phyloP scores from a whole-genome alignment of 2,329 filamentous ascomycete genomes.

The Sclerotinia nivalis region DNA sequence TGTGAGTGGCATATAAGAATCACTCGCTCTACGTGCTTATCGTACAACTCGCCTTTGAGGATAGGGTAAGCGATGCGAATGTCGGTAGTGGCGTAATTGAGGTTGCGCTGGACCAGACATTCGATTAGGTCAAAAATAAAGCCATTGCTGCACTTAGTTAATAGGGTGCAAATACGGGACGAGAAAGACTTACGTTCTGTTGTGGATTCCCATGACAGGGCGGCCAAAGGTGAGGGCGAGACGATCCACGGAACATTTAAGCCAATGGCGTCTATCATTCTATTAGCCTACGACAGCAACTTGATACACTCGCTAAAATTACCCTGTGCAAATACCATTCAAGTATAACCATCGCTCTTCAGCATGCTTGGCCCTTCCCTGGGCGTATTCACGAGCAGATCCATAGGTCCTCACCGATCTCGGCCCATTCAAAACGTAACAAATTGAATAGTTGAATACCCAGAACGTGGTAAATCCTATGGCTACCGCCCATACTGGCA shows the following conservation, averaged over 20 bases:
- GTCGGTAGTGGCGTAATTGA: slow-evolving; percentile 70
- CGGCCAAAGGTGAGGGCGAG: slow-evolving; percentile 72
- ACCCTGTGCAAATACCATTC: slow-evolving; percentile 69
- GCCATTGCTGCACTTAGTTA: slow-evolving; percentile 47
- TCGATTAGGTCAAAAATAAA: slow-evolving; percentile 76
- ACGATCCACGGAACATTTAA: slow-evolving; percentile 69
- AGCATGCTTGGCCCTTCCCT: slow-evolving; percentile 48
- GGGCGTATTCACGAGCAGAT: slow-evolving; percentile 56
- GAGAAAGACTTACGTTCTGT: slow-evolving; percentile 55
- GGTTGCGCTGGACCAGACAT: slow-evolving; percentile 74
- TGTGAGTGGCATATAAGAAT: slow-evolving; percentile 76
- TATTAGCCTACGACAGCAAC: slow-evolving; percentile 17
- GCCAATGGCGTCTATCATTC: slow-evolving; percentile 57
- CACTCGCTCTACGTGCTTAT: slow-evolving; percentile 64
- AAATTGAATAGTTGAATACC: slow-evolving; percentile 52
- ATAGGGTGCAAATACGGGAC: neutral
- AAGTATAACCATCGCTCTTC: slow-evolving; percentile 79
- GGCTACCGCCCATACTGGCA: slow-evolving; percentile 52
- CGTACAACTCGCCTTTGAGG: slow-evolving; percentile 64
- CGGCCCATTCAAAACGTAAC: slow-evolving; percentile 54
- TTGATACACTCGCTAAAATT: slow-evolving; percentile 37
- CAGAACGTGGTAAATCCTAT: slow-evolving; percentile 48
- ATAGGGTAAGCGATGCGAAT: slow-evolving; percentile 61
- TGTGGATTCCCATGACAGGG: slow-evolving; percentile 72
- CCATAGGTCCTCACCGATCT: slow-evolving; percentile 46